Evolutionary conservation across 257 asterid genomes (phyloP).

Genomic region (Dorcoceras hygrometricum): DNA sequence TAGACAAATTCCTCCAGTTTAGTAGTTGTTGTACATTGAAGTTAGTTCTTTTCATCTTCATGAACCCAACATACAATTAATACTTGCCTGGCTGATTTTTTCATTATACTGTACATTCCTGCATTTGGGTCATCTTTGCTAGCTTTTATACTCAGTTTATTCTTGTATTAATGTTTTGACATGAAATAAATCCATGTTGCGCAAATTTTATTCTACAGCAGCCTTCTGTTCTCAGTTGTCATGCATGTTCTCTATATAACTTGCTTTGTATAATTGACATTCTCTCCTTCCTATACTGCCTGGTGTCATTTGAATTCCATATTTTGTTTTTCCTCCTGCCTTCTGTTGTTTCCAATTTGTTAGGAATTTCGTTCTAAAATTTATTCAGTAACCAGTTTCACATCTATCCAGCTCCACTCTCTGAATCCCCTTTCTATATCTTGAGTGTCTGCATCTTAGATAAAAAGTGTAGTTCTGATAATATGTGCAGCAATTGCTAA

Average conservation of each 20-base stretch:
- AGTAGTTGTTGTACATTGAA: too few relatives aligned
- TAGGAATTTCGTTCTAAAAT: slow-evolving; percentile 8
- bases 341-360: background rate
- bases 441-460: background rate
- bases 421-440: background rate
- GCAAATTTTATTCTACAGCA: slow-evolving; percentile 9
- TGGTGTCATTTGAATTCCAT: background rate
- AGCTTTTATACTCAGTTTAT: too few relatives aligned
- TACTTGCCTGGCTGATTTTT: too few relatives aligned
- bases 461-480: slow-evolving; percentile 3
- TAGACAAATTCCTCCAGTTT: too few relatives aligned
- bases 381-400: background rate
- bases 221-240: background rate
- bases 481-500: slow-evolving; percentile 7
- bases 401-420: slow-evolving; percentile 6
- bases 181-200: background rate
- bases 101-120: too few relatives aligned
- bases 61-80: too few relatives aligned
- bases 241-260: background rate
- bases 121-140: too few relatives aligned
- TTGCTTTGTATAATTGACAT: slow-evolving; percentile 4
- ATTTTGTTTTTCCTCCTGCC: slow-evolving; percentile 4
- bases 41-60: too few relatives aligned
- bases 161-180: too few relatives aligned
- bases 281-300: slow-evolving; percentile 1